phyloP scores from a whole-genome alignment of 208 protist species.

The Angomonas ambiguus region DNA sequence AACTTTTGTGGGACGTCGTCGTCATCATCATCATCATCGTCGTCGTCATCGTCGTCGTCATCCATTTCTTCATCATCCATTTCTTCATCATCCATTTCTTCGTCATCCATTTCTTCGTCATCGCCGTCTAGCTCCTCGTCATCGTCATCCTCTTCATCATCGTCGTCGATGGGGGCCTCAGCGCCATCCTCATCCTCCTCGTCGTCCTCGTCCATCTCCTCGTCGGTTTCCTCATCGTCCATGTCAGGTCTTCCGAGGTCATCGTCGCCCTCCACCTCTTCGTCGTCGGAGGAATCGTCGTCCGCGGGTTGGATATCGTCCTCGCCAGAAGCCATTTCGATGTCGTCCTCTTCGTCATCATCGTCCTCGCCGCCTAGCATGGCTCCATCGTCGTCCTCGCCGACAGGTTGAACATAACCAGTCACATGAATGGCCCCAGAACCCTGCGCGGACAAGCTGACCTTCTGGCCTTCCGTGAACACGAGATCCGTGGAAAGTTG shows the following conservation, averaged over 20 bases:
- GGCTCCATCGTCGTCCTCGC: constrained; percentile 55
- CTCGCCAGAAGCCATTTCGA: constrained; percentile 27
- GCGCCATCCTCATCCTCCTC: constrained; percentile 32
- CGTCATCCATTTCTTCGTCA: constrained; percentile 19
- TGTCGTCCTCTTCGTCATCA: constrained; percentile 42
- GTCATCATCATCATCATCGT: constrained; percentile 57
- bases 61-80: constrained; percentile 30
- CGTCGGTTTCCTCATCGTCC: constrained; percentile 32
- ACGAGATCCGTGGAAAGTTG: constrained; percentile 87
- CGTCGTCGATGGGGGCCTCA: constrained; percentile 14
- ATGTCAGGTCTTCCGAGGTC: background rate
- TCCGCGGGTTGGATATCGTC: constrained; percentile 38
- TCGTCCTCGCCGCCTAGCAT: constrained; percentile 35
- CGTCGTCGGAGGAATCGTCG: constrained; percentile 31
- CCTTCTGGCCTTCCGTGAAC: constrained; percentile 73
- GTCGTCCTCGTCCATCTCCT: constrained; percentile 20
- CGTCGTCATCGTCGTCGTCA: constrained; percentile 63
- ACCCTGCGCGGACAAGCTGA: constrained; percentile 67
- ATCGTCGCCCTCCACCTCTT: constrained; percentile 9
- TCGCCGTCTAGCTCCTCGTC: constrained; percentile 29
- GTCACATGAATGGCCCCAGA: constrained; percentile 74
- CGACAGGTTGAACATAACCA: constrained; percentile 82
- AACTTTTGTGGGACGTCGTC: constrained; percentile 67
- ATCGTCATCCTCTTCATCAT: constrained; percentile 26
- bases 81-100: constrained; percentile 21